phyloP scores from a whole-genome alignment of 805 yeast genomes.

The Metschnikowia cerradonensis region DNA sequence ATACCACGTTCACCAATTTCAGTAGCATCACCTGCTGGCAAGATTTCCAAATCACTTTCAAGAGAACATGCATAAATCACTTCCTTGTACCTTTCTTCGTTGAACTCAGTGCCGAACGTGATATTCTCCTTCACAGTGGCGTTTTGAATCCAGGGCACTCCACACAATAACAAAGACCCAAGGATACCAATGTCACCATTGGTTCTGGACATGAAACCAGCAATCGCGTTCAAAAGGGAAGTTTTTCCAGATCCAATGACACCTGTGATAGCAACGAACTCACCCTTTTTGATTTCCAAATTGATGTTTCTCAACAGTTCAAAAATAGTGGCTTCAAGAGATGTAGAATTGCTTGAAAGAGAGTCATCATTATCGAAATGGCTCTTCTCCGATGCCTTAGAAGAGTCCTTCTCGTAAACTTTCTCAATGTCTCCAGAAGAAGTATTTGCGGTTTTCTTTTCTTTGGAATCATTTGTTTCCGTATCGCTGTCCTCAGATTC shows the following conservation, averaged over 20 bases:
- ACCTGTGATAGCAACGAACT: constrained; percentile 74
- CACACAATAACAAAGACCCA: constrained; percentile 53
- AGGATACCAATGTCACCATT: constrained; percentile 49
- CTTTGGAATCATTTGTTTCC: constrained; percentile 7
- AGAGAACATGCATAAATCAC: constrained; percentile 66
- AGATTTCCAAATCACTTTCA: constrained; percentile 55
- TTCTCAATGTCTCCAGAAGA: constrained; percentile 1
- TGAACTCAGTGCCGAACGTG: constrained; percentile 56
- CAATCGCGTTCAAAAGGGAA: constrained; percentile 63
- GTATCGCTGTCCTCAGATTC: constrained; percentile 23
- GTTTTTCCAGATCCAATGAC: constrained; percentile 81
- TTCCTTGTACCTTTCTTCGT: constrained; percentile 46
- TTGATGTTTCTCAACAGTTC: constrained; percentile 49
- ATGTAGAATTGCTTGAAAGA: not conserved
- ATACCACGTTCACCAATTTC: constrained; percentile 86
- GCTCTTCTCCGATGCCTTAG: not conserved
- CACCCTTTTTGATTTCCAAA: constrained; percentile 55
- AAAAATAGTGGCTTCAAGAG: constrained; percentile 27
- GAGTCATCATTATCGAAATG: not conserved
- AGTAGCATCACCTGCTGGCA: constrained; percentile 73
- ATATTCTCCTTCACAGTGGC: constrained; percentile 75
- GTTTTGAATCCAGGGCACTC: constrained; percentile 83
- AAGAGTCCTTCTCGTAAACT: not conserved
- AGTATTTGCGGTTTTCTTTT: not conserved
- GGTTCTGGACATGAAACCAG: constrained; percentile 63